Base-by-base conservation (phyloP, 208 protist genomes). In the Trypanosoma conorhini region DNA sequence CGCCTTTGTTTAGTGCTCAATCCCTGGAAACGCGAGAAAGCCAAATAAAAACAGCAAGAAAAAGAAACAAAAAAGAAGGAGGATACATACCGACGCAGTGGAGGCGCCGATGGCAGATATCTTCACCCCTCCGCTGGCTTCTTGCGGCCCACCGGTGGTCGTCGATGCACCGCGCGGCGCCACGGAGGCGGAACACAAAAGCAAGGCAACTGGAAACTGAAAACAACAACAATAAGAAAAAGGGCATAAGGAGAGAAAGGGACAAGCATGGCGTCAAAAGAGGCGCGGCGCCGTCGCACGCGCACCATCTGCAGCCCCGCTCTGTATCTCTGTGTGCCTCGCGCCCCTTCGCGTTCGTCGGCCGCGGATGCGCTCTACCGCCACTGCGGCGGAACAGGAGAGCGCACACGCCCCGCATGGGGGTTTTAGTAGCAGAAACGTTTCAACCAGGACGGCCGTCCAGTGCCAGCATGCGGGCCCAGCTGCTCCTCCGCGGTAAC, bases 371-470 rank as follows among this genome's bases (percentile, higher is more conserved):
- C 12, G 19, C 5, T 15, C 13, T 2, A 59, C 26, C 8, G 2
- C 22, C 54, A 12, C 22, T 35, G 30, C 21, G 21, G 35, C 13
- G 35, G 21, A 3, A 61, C 12, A 61, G 28, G n/a, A 28, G 21
- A 22, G n/a, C 4, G 21, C 28, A 21, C n/a, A 61, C 59, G 12
- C 12, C 38, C 38, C n/a, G n/a, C 42, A 15, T 48, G 12, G 8
- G 5, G 50, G 22, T 13, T 0, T 58, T 54, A 70, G 19, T 62
- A 59, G 28, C 65, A 62, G 40, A 61, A 52, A 28, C 55, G 50
- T 13, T 70, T 44, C 55, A 70, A 31, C 65, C 65, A 70, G 21
- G 54, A 30, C 51, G 55, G 55, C 40, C 65, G 28, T 3, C 22
- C 42, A 30, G 8, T 7, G 26, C 30, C 44, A 21, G 56, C 50